These are phyloP conservation scores for Penicillium crustosum DNA, from an alignment of 2,329 filamentous ascomycete species.

Conservation along the genomic window DNA sequence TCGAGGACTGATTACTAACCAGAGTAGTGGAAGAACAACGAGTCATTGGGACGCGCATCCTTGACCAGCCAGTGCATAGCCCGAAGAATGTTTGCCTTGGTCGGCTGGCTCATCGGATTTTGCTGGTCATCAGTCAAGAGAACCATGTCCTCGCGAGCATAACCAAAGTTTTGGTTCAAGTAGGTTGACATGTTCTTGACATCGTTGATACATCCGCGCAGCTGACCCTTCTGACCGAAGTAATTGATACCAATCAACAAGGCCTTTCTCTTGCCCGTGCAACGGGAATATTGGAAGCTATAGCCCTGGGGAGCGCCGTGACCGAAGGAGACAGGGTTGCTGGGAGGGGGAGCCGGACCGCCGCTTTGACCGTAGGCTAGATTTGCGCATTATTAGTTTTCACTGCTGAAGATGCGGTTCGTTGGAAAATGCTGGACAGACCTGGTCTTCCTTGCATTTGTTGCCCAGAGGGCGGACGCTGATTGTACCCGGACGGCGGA, in stretches of 20 bases:
- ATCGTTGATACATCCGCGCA: slow-evolving; percentile 94
- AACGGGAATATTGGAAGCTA: slow-evolving; percentile 86
- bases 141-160: slow-evolving; percentile 96
- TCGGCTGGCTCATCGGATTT: slow-evolving; percentile 95
- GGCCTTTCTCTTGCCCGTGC: slow-evolving; percentile 84
- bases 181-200: slow-evolving; percentile 96
- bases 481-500: slow-evolving; percentile 35
- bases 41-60: slow-evolving; percentile 87
- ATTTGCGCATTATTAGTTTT: slow-evolving; percentile 4
- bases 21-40: slow-evolving; percentile 96
- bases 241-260: slow-evolving; percentile 95
- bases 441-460: slow-evolving; percentile 43
- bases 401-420: neutral
- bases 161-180: slow-evolving; percentile 83
- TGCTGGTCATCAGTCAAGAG: slow-evolving; percentile 94
- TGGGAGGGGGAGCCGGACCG: slow-evolving; percentile 65
- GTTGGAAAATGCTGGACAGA: slow-evolving; percentile 21
- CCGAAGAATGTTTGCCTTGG: slow-evolving; percentile 88
- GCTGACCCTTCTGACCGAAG: slow-evolving; percentile 85
- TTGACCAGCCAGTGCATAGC: slow-evolving; percentile 99
- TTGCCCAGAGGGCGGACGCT: slow-evolving; percentile 35
- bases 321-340: slow-evolving; percentile 70
- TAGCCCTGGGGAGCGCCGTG: slow-evolving; percentile 77
- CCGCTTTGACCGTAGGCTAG: slow-evolving; percentile 18
- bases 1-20: slow-evolving; percentile 53